Evolutionary conservation across 257 asterid species (phyloP), one percentile per base, ranked within the genome.

Genomic region (Solanum bulbocastanum): DNA sequence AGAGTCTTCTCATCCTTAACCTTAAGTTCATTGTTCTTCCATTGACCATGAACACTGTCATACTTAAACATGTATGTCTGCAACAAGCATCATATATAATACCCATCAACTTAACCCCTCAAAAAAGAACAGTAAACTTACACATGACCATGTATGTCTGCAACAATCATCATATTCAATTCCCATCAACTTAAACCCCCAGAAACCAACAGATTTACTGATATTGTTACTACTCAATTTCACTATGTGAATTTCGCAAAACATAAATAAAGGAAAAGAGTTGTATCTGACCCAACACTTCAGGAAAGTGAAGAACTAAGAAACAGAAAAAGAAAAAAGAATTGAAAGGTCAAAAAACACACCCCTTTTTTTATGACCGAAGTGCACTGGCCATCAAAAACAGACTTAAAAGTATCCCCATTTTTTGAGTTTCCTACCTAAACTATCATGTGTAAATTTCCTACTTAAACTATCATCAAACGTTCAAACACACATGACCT

Each of bases 21-120:
- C 87, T 88, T 93, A 33, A 95, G 89, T 86, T 96, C 98, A 49
- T 93, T 86, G 65, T 93, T 89, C 79, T 93, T 95, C 96, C 96
- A 95, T 87, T 90, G 96, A 72, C 98, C 98, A 44, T 94, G 98
- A 87, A 95, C 98, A 87, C 91, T 92, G 87, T 96, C 98, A 85
- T 95, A 95, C 90, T 96, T 96, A 92, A 75, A 75, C 83, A n/a
- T 96, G 87, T 94, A 96, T 18, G 94, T 92, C 98, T 96, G 92
- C 33, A 84, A 73, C 27, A 32, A 72, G 49, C 86, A 73, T 23
- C 83, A 5, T 36, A 9, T 14, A 22, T 30, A 73, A 73, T 32
- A 42, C 79, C 84, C 44, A 20, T 46, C 68, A 52, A 27, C 37
- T 84, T 44, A 79, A 56, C 73, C 35, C 79, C 82, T 6, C 25